Percentiles rank a stretch among this genome's conserved stretches.
phyloP scores from a whole-genome alignment of 176 grass and related monocot species.

The Pontederia paniculata region DNA sequence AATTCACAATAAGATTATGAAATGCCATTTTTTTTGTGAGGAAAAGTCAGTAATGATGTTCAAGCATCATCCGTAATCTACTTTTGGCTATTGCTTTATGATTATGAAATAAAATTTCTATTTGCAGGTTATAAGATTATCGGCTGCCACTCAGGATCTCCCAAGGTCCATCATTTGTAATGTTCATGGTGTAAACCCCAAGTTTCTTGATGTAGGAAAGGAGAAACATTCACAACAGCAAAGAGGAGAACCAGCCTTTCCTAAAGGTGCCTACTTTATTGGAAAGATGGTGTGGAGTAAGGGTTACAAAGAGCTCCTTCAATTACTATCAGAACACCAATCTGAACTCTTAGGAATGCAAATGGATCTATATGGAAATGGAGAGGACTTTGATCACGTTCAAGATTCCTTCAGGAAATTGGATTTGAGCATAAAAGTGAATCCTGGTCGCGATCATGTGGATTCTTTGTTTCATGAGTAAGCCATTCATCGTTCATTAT shows the following conservation, averaged over 20 bases:
- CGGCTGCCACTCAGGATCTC: conserved; percentile 84
- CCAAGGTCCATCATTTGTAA: conserved; percentile 84
- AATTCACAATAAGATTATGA: no score
- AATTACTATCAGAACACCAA: conserved; percentile 57
- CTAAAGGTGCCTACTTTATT: conserved; percentile 92
- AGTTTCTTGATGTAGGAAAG: conserved; percentile 78
- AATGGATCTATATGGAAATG: conserved; percentile 90
- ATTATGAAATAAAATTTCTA: background rate
- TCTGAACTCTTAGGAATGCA: conserved; percentile 52
- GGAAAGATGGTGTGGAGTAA: conserved; percentile 99
- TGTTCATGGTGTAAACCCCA: conserved; percentile 97
- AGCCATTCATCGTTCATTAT: conserved; percentile 12
- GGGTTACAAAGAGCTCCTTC: conserved; percentile 78
- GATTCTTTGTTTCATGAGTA: conserved; percentile 92
- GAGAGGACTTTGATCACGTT: conserved; percentile 73
- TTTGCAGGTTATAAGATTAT: conserved; percentile 82
- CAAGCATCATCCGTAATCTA: no score
- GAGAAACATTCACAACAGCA: conserved; percentile 42
- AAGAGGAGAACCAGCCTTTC: conserved; percentile 41
- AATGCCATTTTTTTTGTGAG: no score
- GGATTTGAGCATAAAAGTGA: conserved; percentile 50
- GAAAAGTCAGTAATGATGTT: no score
- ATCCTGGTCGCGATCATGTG: conserved; percentile 75
- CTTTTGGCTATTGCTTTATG: no score
- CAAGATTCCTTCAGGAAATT: conserved; percentile 53